Evolutionary conservation across 2,329 filamentous ascomycete species (phyloP), one percentile per base, ranked within the genome.

Genomic region (Amauroascus niger): DNA sequence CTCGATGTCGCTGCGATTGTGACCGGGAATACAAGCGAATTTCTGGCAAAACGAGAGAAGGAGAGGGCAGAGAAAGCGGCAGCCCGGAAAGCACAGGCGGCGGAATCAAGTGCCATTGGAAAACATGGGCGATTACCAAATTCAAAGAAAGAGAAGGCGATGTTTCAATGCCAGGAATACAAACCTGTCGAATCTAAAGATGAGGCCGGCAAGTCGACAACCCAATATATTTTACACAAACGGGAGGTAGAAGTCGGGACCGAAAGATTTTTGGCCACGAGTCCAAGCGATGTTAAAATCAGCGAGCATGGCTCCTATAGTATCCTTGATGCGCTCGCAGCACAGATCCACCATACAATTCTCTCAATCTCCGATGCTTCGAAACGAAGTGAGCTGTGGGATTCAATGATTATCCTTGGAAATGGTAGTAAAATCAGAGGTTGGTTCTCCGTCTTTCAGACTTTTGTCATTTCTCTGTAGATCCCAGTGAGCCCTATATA

Each of bases 361-460:
- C 84, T 90, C 61, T 81, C 83, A 33, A 87, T 95, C 22, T 83
- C 88, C 44, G 89, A 95, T 58, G 82, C 88, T 60, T 84, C 86
- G 63, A 90, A 89, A 75, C 83, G 93, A 43, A 84, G 87, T 33
- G 79, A 86, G 33, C 84, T 94, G 59, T 98, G 93, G 93, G 91
- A 97, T 63, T 87, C 86, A 57, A 71, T 98, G 50, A 84, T 95
- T 60, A 86, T 98, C 53, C 86, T 95, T 50, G 93, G 93, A 61
- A 95, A 95, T 64, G 93, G 93, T 54, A 83, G 79, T 56, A 80
- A 75, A 63, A 73, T 84, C 48, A 76, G 78, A 71, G 82, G 79
- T 79, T 61, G 54, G 67, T 46, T 16, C 52, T 49, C 20, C 7
- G 11, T 43, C 13, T 26, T 32, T 11, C 5, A 20, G 20, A 8